Conservation (phyloP, 148 eudicot genomes). For the Diospyros lotus region DNA sequence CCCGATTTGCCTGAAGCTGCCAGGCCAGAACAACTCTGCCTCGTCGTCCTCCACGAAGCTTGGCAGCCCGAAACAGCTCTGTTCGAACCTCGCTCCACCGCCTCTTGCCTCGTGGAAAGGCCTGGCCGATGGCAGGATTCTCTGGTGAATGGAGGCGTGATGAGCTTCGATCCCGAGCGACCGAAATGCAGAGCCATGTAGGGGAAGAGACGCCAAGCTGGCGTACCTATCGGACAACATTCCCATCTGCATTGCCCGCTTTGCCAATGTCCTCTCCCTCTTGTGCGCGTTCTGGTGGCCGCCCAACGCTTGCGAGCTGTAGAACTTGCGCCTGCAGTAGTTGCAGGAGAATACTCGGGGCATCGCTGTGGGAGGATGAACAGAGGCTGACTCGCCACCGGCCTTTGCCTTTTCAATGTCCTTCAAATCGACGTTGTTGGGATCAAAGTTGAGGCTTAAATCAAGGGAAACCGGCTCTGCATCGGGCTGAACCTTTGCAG, state of each 20-base stretch:
- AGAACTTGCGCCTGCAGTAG: conserved; percentile 47
- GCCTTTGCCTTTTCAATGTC: background rate
- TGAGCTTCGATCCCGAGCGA: conserved; percentile 48
- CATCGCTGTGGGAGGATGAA: conserved; percentile 5
- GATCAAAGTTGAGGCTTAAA: conserved; percentile 30
- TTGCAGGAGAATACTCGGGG: conserved; percentile 46
- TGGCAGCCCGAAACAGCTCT: conserved; percentile 25
- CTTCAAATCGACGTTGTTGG: conserved; percentile 8
- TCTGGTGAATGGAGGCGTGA: conserved; percentile 35
- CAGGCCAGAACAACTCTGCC: conserved; percentile 41
- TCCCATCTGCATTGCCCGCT: conserved; percentile 51
- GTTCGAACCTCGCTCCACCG: conserved; percentile 36
- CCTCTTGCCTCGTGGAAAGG: conserved; percentile 19
- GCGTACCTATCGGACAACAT: conserved; percentile 42
- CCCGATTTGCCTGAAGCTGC: conserved; percentile 35
- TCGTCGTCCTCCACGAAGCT: conserved; percentile 36
- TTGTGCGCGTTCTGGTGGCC: conserved; percentile 65
- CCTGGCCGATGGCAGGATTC: conserved; percentile 11
- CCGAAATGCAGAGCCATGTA: conserved; percentile 35
- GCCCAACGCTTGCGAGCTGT: conserved; percentile 56
- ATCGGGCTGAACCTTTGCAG: conserved; percentile 11
- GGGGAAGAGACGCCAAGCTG: conserved; percentile 46
- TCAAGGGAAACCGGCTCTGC: conserved; percentile 24
- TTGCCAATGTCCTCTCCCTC: conserved; percentile 50
- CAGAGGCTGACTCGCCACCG: background rate